Evolutionary conservation across 2,329 filamentous ascomycete genomes (phyloP).

Genomic region (Aspergillus sp.): DNA sequence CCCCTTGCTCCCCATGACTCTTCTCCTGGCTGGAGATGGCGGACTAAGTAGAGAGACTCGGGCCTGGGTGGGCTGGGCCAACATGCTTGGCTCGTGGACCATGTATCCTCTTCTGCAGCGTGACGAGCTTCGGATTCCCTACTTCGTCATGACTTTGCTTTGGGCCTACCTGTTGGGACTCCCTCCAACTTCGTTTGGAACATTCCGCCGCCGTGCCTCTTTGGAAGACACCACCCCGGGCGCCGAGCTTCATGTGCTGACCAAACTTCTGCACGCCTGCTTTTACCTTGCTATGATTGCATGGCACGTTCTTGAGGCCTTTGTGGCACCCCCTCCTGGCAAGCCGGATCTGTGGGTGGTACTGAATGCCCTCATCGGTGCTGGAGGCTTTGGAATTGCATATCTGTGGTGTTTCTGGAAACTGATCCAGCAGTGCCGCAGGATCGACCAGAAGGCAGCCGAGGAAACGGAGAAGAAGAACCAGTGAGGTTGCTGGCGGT

Average conservation of each 20-base stretch:
- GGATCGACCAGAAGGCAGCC: slow-evolving; percentile 26
- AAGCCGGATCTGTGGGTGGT: slow-evolving; percentile 97
- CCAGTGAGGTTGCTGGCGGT: slow-evolving; percentile 26
- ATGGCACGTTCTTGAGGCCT: slow-evolving; percentile 79
- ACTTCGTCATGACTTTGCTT: slow-evolving; percentile 77
- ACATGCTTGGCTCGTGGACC: slow-evolving; percentile 86
- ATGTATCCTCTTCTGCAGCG: slow-evolving; percentile 88
- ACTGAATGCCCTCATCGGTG: slow-evolving; percentile 82
- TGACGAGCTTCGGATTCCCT: slow-evolving; percentile 81
- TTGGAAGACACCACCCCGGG: slow-evolving; percentile 39
- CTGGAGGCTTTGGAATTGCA: slow-evolving; percentile 79
- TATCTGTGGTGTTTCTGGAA: slow-evolving; percentile 89
- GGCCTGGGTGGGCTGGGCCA: slow-evolving; percentile 95
- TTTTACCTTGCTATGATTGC: slow-evolving; percentile 77
- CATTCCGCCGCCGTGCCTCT: slow-evolving; percentile 60
- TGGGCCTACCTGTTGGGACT: slow-evolving; percentile 92
- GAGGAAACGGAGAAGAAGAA: slow-evolving; percentile 38
- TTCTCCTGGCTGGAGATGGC: slow-evolving; percentile 75
- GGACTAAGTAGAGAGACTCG: slow-evolving; percentile 75
- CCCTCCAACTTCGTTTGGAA: slow-evolving; percentile 71
- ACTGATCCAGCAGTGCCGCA: slow-evolving; percentile 40
- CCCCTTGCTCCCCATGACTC: slow-evolving; percentile 88
- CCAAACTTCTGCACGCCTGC: slow-evolving; percentile 70
- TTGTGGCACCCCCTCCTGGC: slow-evolving; percentile 65
- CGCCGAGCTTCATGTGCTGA: slow-evolving; percentile 55